These are phyloP conservation scores for Dittrichia graveolens DNA, from an alignment of 129 eudicot genomes.

Conservation along the genomic window DNA sequence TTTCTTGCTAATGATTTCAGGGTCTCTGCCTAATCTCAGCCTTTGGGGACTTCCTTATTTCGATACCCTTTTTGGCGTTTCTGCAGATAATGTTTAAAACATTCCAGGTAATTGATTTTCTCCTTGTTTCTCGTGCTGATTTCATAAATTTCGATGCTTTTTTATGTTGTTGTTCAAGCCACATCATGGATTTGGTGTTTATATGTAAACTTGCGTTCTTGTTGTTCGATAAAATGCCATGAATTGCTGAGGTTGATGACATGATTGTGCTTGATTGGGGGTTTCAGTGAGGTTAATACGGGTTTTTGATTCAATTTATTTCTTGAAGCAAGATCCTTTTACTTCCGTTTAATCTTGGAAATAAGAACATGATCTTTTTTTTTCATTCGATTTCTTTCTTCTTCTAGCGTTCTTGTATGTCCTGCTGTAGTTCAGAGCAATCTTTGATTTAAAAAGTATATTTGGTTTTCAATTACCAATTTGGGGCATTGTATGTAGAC, in stretches of 20 bases:
- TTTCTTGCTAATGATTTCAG: constrained; percentile 41
- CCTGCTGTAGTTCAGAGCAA: neutral
- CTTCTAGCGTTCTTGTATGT: constrained; percentile 15
- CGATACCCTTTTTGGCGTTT: constrained; percentile 27
- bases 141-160: constrained; percentile 1
- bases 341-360: neutral
- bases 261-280: constrained; percentile 6
- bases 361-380: constrained; percentile 6
- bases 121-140: neutral
- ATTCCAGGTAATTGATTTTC: constrained; percentile 32
- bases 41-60: constrained; percentile 15
- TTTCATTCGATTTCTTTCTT: constrained; percentile 12
- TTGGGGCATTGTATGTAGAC: constrained; percentile 20
- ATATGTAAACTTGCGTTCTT: constrained; percentile 4
- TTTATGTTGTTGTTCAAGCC: constrained; percentile 11
- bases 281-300: neutral
- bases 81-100: constrained; percentile 29
- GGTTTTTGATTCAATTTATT: too few relatives aligned
- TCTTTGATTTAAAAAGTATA: neutral
- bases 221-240: constrained; percentile 28
- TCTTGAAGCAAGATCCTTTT: neutral
- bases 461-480: constrained; percentile 12
- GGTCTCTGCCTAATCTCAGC: constrained; percentile 43
- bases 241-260: neutral
- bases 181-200: constrained; percentile 15